phyloP scores from a whole-genome alignment of 805 yeast genomes.

The Lipomyces lipofer region DNA sequence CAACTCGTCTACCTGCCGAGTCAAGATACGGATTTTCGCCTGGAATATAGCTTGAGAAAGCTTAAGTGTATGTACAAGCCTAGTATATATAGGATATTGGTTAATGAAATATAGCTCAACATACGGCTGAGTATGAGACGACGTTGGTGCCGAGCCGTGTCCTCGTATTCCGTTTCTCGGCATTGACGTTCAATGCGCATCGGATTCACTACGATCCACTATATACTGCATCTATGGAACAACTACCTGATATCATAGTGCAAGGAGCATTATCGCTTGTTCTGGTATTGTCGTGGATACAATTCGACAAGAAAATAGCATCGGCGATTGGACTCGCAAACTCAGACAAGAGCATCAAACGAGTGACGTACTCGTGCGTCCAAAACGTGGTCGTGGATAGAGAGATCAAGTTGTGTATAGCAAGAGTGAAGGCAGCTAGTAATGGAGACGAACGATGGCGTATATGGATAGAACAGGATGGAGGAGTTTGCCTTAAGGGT shows the following conservation, averaged over 20 bases:
- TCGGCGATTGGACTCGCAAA: not conserved
- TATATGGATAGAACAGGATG: slow-evolving; percentile 25
- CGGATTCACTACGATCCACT: slow-evolving; percentile 69
- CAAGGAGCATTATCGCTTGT: slow-evolving; percentile 83
- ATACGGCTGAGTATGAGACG: not conserved
- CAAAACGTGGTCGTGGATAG: slow-evolving; percentile 7
- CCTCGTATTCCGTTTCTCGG: slow-evolving; percentile 50
- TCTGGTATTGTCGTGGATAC: slow-evolving; percentile 56
- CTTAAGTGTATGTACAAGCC: no score
- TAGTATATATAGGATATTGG: not conserved
- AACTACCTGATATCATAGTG: slow-evolving; percentile 60
- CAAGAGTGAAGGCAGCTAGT: not conserved
- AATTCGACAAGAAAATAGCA: slow-evolving; percentile 12
- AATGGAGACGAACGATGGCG: not conserved
- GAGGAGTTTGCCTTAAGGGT: slow-evolving; percentile 16
- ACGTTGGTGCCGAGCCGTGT: slow-evolving; percentile 21
- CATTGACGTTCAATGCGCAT: slow-evolving; percentile 80
- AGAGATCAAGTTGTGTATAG: slow-evolving; percentile 9
- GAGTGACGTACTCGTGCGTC: slow-evolving; percentile 24
- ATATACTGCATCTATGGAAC: slow-evolving; percentile 58
- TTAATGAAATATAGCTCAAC: not conserved
- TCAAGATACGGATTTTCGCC: not conserved
- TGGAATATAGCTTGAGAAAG: no score
- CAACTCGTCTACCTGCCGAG: slow-evolving; percentile 10
- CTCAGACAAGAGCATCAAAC: not conserved